Percentiles rank a stretch among this genome's conserved stretches.
These are phyloP conservation scores for Ophiorrhiza pumila DNA, from an alignment of 257 asterid species.

Conservation along the genomic window DNA sequence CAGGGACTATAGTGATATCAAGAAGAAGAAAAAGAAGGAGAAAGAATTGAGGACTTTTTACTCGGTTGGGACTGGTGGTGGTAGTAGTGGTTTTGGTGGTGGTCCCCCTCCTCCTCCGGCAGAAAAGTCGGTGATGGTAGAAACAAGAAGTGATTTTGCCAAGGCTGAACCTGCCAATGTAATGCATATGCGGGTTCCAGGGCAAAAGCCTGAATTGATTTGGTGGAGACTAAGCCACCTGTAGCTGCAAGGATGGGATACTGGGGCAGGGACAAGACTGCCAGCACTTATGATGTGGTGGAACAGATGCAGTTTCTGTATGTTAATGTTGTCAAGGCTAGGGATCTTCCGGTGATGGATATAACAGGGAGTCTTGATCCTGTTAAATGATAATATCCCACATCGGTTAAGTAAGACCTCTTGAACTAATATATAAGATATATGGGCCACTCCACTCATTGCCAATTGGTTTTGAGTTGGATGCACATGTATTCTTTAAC, in stretches of 20 bases:
- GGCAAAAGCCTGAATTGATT: conserved; percentile 66
- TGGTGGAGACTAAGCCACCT: conserved; percentile 86
- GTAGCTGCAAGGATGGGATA: conserved; percentile 86
- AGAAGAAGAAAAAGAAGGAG: conserved; percentile 54
- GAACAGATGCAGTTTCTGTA: conserved; percentile 75
- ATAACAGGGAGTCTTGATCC: conserved; percentile 74
- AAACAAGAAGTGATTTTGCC: conserved; percentile 43
- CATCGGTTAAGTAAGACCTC: too few relatives aligned
- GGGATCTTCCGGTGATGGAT: conserved; percentile 78
- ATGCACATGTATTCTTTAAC: too few relatives aligned
- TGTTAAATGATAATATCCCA: too few relatives aligned
- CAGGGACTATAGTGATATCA: conserved; percentile 34
- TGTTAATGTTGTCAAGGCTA: conserved; percentile 65
- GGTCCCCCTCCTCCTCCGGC: conserved; percentile 34
- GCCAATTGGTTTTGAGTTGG: too few relatives aligned
- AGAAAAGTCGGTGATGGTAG: conserved; percentile 36
- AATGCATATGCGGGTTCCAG: conserved; percentile 60
- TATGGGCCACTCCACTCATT: too few relatives aligned
- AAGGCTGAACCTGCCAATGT: conserved; percentile 38
- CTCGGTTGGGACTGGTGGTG: conserved; percentile 47
- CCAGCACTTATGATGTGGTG: conserved; percentile 87
- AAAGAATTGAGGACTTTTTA: conserved; percentile 54
- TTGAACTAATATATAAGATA: too few relatives aligned
- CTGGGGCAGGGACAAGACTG: conserved; percentile 92
- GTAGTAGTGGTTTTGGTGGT: conserved; percentile 35